Conservation (phyloP, 106 monocot species). For the Dendrobium chrysotoxum region DNA sequence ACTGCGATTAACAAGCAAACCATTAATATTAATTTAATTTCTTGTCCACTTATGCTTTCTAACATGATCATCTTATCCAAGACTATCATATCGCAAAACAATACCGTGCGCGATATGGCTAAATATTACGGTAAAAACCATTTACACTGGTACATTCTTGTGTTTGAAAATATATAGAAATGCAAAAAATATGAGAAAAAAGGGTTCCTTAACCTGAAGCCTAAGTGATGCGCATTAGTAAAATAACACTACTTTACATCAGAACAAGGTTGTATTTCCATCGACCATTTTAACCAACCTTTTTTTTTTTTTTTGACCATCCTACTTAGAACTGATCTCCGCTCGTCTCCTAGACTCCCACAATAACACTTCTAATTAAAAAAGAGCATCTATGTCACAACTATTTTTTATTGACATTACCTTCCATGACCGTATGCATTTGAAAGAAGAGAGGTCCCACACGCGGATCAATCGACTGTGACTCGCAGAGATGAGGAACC, state of each 20-base stretch:
- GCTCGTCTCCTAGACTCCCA: not conserved
- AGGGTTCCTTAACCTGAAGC: not conserved
- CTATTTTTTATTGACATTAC: slow-evolving; percentile 14
- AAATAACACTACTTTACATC: not conserved
- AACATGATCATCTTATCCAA: not conserved
- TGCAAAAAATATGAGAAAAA: not conserved
- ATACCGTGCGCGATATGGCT: not conserved
- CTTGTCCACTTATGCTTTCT: not conserved
- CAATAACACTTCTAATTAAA: not conserved
- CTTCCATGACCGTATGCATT: slow-evolving; percentile 95
- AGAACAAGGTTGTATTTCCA: not conserved
- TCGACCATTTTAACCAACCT: not conserved
- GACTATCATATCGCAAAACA: not conserved
- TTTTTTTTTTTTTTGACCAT: too few relatives aligned
- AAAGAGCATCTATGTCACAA: not conserved
- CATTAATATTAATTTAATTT: not conserved
- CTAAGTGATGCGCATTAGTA: not conserved
- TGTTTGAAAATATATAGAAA: not conserved
- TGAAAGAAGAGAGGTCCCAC: slow-evolving; percentile 68
- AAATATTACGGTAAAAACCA: not conserved
- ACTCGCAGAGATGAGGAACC: slow-evolving; percentile 74
- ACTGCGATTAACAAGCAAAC: not conserved
- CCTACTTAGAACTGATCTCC: not conserved
- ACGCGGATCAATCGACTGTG: slow-evolving; percentile 83
- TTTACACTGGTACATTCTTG: not conserved